Percentiles rank a stretch among this genome's conserved stretches.
phyloP scores from a whole-genome alignment of 768 basidiomycete genomes.

The Lactarius psammicola region DNA sequence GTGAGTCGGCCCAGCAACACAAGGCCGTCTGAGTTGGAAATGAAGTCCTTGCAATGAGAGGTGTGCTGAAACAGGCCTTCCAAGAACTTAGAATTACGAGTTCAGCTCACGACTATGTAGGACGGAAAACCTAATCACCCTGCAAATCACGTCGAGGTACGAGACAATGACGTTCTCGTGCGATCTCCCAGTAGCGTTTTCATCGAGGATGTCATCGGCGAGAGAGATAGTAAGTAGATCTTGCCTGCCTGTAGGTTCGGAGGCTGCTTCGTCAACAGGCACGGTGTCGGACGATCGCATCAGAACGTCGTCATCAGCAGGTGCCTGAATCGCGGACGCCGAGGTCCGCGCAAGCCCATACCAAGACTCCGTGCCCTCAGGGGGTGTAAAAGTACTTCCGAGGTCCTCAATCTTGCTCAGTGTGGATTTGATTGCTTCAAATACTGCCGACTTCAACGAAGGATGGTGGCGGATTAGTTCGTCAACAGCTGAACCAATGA shows the following conservation, averaged over 20 bases:
- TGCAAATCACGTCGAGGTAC: slow-evolving; percentile 75
- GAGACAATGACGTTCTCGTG: slow-evolving; percentile 77
- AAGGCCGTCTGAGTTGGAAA: slow-evolving; percentile 70
- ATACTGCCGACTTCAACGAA: slow-evolving; percentile 72
- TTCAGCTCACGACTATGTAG: slow-evolving; percentile 2
- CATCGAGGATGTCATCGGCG: slow-evolving; percentile 16
- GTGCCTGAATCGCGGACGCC: not conserved
- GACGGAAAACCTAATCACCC: slow-evolving; percentile 46
- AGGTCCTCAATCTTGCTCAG: slow-evolving; percentile 72
- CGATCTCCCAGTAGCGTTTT: slow-evolving; percentile 37
- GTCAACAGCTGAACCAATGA: slow-evolving; percentile 88
- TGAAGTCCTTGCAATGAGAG: slow-evolving; percentile 87
- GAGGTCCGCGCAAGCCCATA: slow-evolving; percentile 50
- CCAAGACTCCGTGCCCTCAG: slow-evolving; percentile 62
- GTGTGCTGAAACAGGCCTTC: slow-evolving; percentile 94
- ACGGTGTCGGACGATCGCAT: slow-evolving; percentile 24
- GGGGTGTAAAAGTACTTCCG: slow-evolving; percentile 57
- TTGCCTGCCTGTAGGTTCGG: slow-evolving; percentile 19
- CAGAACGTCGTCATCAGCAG: slow-evolving; percentile 24
- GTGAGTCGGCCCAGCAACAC: slow-evolving; percentile 73
- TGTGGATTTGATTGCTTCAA: slow-evolving; percentile 70
- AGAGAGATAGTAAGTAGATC: slow-evolving; percentile 12
- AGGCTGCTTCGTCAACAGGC: slow-evolving; percentile 7
- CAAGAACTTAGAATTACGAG: slow-evolving; percentile 60
- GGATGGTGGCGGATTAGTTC: slow-evolving; percentile 98